Evolutionary conservation across 441 rosid species (phyloP).

Genomic region (Codiaeum variegatum): DNA sequence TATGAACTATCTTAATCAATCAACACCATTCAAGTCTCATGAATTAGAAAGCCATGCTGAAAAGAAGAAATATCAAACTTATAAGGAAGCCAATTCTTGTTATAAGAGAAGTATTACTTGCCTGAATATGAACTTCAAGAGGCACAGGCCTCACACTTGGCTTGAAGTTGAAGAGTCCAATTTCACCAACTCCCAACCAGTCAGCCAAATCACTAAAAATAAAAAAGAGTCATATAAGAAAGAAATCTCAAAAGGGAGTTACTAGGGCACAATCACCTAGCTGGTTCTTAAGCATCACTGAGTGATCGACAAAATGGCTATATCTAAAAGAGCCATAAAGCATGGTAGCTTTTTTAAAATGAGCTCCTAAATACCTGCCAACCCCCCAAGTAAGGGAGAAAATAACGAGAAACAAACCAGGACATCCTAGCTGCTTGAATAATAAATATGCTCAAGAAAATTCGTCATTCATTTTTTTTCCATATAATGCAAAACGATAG

Average conservation of each 20-base stretch:
- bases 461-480: not conserved
- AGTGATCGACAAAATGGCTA: not conserved
- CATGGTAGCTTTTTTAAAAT: not conserved
- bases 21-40: not conserved
- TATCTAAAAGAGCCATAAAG: not conserved
- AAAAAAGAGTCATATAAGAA: conserved; percentile 3
- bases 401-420: not conserved
- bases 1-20: not conserved
- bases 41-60: not conserved
- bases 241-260: not conserved
- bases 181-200: conserved; percentile 97
- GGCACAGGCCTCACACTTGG: conserved; percentile 99
- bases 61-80: not conserved
- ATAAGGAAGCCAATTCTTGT: not conserved
- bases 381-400: not conserved
- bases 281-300: not conserved
- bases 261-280: not conserved
- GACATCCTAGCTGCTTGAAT: not conserved
- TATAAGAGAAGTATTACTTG: conserved; percentile 33
- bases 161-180: conserved; percentile 96
- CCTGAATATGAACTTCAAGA: conserved; percentile 99
- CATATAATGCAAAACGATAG: not conserved
- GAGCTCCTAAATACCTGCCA: not conserved
- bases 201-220: conserved; percentile 85
- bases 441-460: not conserved